Evolutionary conservation across 2,329 filamentous ascomycete species (phyloP), one percentile per base, ranked within the genome.

Genomic region (Xylaria arbuscula): DNA sequence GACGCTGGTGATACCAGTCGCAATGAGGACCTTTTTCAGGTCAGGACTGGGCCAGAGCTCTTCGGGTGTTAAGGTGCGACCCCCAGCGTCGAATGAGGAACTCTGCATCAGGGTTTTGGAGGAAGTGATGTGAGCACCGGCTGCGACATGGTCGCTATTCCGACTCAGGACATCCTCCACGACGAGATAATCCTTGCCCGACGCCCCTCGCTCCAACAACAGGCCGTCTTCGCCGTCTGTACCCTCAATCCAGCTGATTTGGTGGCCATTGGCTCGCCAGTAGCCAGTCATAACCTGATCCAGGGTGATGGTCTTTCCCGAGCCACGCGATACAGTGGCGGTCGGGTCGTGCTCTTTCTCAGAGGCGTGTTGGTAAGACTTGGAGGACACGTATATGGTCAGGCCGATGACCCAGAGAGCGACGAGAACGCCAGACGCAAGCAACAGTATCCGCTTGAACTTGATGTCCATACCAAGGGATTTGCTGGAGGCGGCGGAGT

Each of bases 21-120:
- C 86, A n/a, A 98, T 83, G 60, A 99, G 86, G 2, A 99, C 93
- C 78, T 93, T 95, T 75, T 90, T 93, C 79, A 97, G 85, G 78
- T 98, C 89, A 34, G 90, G 88, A 77, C 93, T 98, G 2, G 96
- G 93, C 84, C 88, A 90, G 2, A 89, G 87, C 73, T 87, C 85
- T 15, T 80, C 80, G 0, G 92, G 90, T n/a, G 76, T 78, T 72
- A 93, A 83, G 17, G 79, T 80, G 59, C 84, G 79, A 11, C 84
- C 87, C 9, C 84, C 84, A 64, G 90, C 90, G 19, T 82, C 78
- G 75, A 99, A 93, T 50, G 77, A 80, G 0, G 83, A 77, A 13
- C 87, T 79, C 79, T 93, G 88, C 89, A 99, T 97, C 75, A 99
- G 83, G 0, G 90, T 92, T 71, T 86, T 90, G 62, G 88, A 87